Conservation (phyloP, 495 filamentous ascomycete genomes). For the Clavariopsis aquatica region DNA sequence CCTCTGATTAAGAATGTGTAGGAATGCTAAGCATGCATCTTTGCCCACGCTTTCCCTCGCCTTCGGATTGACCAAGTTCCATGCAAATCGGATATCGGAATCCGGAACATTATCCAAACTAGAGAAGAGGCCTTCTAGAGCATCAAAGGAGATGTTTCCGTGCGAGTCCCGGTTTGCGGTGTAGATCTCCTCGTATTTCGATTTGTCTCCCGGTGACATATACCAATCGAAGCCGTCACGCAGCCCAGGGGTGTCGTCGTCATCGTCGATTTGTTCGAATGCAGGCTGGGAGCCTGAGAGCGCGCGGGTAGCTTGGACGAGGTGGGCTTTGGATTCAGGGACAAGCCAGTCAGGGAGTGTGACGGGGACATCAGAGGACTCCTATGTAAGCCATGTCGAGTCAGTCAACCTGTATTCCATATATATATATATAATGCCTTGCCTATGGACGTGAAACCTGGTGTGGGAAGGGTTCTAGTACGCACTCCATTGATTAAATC, state of each 20-base stretch:
- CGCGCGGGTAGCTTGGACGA: conserved; percentile 85
- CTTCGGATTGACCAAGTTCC: conserved; percentile 95
- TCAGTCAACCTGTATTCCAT: background rate
- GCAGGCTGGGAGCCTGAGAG: conserved; percentile 70
- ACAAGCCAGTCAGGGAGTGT: conserved; percentile 92
- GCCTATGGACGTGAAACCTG: background rate
- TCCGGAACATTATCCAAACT: conserved; percentile 87
- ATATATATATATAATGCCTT: background rate
- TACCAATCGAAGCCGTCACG: conserved; percentile 99
- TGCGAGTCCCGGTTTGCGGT: conserved; percentile 80
- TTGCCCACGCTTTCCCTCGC: conserved; percentile 80
- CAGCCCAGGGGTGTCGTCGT: conserved; percentile 71
- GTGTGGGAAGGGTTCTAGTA: conserved; percentile 16
- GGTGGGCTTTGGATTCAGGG: conserved; percentile 92
- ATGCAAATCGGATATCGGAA: conserved; percentile 88
- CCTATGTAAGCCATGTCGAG: conserved; percentile 52
- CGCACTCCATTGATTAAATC: conserved; percentile 92
- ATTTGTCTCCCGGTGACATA: conserved; percentile 86
- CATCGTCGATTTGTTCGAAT: conserved; percentile 79
- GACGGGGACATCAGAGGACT: conserved; percentile 80
- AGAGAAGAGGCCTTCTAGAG: conserved; percentile 81
- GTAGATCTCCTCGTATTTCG: conserved; percentile 96
- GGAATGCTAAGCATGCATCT: conserved; percentile 88
- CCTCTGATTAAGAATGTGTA: conserved; percentile 91
- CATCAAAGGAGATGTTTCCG: conserved; percentile 79